These are phyloP conservation scores for Xylariaceae sp. DNA, from an alignment of 2,329 filamentous ascomycete genomes.

Conservation along the genomic window DNA sequence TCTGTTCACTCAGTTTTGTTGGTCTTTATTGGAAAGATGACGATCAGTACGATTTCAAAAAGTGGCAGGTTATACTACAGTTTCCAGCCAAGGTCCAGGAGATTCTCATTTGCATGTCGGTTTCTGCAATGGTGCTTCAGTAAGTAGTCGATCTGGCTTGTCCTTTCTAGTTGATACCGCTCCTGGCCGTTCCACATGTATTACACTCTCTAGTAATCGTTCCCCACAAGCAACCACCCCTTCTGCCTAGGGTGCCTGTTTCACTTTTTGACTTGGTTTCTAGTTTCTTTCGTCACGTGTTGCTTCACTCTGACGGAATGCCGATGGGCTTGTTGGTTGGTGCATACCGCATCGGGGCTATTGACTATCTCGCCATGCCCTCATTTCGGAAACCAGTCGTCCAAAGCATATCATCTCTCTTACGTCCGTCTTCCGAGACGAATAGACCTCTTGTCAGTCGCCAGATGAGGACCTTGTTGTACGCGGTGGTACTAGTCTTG, in stretches of 20 bases:
- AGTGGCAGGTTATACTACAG: slow-evolving; percentile 9
- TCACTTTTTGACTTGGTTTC: neutral
- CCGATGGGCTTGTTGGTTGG: slow-evolving; percentile 12
- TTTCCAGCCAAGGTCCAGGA: slow-evolving; percentile 13
- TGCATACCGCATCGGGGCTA: slow-evolving; percentile 12
- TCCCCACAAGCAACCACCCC: neutral
- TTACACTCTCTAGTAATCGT: no score
- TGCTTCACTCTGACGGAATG: slow-evolving; percentile 6
- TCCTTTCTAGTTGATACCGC: neutral
- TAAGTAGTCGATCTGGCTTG: neutral
- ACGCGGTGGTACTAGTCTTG: slow-evolving; percentile 8
- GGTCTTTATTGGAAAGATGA: slow-evolving; percentile 9
- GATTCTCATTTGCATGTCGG: slow-evolving; percentile 9
- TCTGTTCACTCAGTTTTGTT: slow-evolving; percentile 8
- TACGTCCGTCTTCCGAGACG: no score
- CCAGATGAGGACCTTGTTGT: slow-evolving; percentile 1
- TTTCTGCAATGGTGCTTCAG: slow-evolving; percentile 14
- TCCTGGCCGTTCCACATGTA: neutral
- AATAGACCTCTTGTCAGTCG: neutral
- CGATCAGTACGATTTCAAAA: neutral
- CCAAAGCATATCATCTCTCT: no score
- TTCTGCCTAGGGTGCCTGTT: no score
- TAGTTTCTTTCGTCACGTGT: slow-evolving; percentile 15
- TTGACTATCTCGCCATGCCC: slow-evolving; percentile 10
- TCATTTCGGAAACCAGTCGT: slow-evolving; percentile 4